phyloP scores from a whole-genome alignment of 2,329 filamentous ascomycete species.

The Gaeumannomyces tritici region DNA sequence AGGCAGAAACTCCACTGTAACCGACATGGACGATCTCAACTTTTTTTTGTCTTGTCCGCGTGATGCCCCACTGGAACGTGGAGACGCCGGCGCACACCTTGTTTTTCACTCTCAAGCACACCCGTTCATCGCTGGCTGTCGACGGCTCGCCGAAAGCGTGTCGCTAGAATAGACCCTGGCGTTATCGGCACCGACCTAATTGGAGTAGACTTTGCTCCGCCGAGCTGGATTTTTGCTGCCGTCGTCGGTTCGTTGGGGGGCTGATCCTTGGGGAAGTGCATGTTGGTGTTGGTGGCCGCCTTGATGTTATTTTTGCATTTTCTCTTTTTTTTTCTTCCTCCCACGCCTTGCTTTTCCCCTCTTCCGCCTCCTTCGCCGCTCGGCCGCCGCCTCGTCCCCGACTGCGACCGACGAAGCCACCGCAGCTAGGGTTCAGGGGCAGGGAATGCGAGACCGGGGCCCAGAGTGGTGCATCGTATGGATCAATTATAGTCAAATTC shows the following conservation, averaged over 20 bases:
- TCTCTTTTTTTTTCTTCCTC: background rate
- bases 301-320: background rate
- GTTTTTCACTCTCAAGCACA: background rate
- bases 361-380: background rate
- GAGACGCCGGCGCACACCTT: background rate
- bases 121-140: too few species aligned
- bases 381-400: too few species aligned
- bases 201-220: too few species aligned
- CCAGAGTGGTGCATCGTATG: background rate
- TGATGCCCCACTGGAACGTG: background rate
- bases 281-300: too few species aligned
- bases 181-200: too few species aligned
- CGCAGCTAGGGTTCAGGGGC: background rate
- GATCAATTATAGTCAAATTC: background rate
- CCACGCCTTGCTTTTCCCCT: too few species aligned
- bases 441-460: background rate
- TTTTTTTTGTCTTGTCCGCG: background rate
- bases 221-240: too few species aligned
- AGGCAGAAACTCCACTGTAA: background rate
- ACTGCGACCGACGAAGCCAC: background rate
- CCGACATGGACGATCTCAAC: background rate
- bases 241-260: too few species aligned
- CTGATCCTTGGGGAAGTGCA: too few species aligned
- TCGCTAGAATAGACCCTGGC: too few species aligned
- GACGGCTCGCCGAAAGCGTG: too few species aligned